Evolutionary conservation across 352 stramenopile species (phyloP).

Genomic region (Pythium chondricola): DNA sequence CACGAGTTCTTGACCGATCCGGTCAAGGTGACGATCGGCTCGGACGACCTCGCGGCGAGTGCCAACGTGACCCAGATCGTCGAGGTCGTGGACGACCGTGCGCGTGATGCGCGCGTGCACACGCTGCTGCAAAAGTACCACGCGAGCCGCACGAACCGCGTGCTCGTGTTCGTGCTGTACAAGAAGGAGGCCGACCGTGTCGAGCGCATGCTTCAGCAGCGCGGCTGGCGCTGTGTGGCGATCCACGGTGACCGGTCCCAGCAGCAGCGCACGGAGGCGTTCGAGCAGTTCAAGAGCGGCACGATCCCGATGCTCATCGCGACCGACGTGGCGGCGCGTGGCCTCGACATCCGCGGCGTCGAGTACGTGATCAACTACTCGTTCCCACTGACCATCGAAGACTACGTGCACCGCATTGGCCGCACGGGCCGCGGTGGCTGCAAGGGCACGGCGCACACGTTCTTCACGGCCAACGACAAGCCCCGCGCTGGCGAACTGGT

Average conservation of each 20-base stretch:
- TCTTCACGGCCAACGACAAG: conserved; percentile 97
- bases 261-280: conserved; percentile 84
- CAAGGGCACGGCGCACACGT: conserved; percentile 94
- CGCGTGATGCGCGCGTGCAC: conserved; percentile 81
- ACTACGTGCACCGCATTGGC: conserved; percentile 95
- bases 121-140: conserved; percentile 93
- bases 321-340: conserved; percentile 95
- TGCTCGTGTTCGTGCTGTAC: conserved; percentile 98
- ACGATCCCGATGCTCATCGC: conserved; percentile 93
- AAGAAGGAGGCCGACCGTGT: conserved; percentile 98
- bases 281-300: conserved; percentile 95
- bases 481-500: conserved; percentile 94
- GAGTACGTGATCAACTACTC: conserved; percentile 97
- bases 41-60: conserved; percentile 94
- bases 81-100: conserved; percentile 91
- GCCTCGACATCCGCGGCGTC: conserved; percentile 96
- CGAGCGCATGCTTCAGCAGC: conserved; percentile 89
- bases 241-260: conserved; percentile 97
- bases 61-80: conserved; percentile 94
- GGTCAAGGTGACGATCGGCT: conserved; percentile 91
- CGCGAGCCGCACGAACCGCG: conserved; percentile 84
- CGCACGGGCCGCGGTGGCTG: conserved; percentile 92
- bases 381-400: conserved; percentile 97
- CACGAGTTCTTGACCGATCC: conserved; percentile 93
- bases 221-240: conserved; percentile 90